Evolutionary conservation across 2,329 filamentous ascomycete species (phyloP).

Genomic region (Ilyonectria robusta): DNA sequence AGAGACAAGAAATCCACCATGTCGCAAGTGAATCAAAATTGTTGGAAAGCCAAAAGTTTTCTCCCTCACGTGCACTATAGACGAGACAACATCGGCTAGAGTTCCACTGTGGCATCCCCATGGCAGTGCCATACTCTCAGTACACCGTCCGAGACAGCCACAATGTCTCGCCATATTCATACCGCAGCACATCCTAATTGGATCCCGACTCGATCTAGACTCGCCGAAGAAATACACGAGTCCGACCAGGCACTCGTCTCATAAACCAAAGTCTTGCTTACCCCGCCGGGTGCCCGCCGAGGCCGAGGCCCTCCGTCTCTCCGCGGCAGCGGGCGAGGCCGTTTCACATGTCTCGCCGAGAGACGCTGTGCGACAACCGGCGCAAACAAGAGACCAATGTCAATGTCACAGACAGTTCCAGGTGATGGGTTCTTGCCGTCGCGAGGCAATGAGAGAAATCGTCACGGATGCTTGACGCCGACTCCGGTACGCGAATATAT

Average conservation of each 20-base stretch:
- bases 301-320: conserved; percentile 19
- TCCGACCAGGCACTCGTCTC: not conserved
- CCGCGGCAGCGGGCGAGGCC: not conserved
- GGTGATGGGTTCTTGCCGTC: not conserved
- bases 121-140: not conserved
- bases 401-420: not conserved
- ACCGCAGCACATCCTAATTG: not conserved
- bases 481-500: not conserved
- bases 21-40: not conserved
- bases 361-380: conserved; percentile 24
- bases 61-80: not conserved
- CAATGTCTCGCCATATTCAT: not conserved
- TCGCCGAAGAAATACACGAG: not conserved
- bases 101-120: not conserved
- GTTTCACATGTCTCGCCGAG: conserved; percentile 5
- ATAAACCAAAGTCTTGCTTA: conserved; percentile 1
- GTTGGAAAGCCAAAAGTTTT: not conserved
- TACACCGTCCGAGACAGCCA: not conserved
- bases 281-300: conserved; percentile 25
- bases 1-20: conserved; percentile 5
- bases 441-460: not conserved
- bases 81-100: not conserved
- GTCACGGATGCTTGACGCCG: not conserved
- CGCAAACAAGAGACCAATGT: conserved; percentile 1
- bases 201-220: not conserved